Percentiles rank a stretch among this genome's conserved stretches.
phyloP scores from a whole-genome alignment of 108 stramenopile genomes.

The Skeletonema marinoi region DNA sequence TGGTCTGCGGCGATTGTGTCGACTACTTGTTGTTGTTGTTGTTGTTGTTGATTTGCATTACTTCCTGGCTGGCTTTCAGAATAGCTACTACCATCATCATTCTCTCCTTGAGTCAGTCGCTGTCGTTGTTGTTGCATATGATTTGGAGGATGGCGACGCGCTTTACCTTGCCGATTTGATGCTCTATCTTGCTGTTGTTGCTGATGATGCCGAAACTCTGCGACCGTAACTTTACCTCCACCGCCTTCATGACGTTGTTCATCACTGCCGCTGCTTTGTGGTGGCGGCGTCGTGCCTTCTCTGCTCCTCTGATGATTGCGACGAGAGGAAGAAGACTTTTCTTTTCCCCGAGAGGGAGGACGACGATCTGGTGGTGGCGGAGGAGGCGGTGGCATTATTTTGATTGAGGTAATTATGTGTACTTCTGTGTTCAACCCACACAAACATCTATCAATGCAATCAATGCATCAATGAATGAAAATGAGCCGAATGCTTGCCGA shows the following conservation, averaged over 20 bases:
- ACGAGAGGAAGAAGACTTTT: background rate
- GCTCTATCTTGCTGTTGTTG: background rate
- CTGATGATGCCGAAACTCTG: background rate
- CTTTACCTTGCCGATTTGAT: background rate
- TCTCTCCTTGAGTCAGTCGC: background rate
- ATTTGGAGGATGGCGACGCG: background rate
- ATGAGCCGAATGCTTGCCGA: no score
- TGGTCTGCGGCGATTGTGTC: slow-evolving; percentile 20
- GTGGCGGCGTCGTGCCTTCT: background rate
- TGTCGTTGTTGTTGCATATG: background rate
- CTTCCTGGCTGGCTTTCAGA: background rate
- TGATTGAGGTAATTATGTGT: no score
- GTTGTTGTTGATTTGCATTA: background rate
- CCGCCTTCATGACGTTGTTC: no score
- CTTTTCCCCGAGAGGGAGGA: background rate
- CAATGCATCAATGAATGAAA: no score
- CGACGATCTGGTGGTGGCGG: background rate
- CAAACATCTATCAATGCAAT: no score
- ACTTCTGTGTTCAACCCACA: no score
- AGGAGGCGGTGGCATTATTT: background rate
- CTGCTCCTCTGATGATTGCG: background rate
- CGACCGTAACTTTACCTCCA: background rate
- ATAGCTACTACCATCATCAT: background rate
- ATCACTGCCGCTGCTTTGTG: background rate
- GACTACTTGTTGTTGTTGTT: background rate